phyloP scores from a whole-genome alignment of 2,329 filamentous ascomycete genomes.

The Pseudopyrenochaeta lycopersici region DNA sequence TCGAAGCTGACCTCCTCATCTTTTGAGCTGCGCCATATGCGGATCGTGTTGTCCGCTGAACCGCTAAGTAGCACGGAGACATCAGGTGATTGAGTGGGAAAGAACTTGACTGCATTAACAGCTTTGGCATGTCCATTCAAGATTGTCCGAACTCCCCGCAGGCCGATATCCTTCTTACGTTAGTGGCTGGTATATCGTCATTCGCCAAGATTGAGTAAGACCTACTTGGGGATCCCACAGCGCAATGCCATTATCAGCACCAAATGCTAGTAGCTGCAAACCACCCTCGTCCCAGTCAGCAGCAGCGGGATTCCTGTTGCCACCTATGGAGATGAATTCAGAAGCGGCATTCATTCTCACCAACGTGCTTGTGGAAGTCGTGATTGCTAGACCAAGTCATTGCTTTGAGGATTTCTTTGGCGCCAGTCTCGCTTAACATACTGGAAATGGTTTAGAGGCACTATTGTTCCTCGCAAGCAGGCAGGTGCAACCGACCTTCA shows the following conservation, averaged over 20 bases:
- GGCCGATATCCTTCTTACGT: constrained; percentile 50
- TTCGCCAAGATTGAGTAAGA: constrained; percentile 14
- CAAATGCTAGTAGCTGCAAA: constrained; percentile 81
- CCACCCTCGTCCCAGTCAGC: constrained; percentile 81
- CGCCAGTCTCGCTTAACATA: constrained; percentile 42
- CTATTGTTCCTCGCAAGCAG: constrained; percentile 1
- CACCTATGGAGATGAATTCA: constrained; percentile 77
- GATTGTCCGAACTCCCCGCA: constrained; percentile 70
- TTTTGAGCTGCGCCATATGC: constrained; percentile 63
- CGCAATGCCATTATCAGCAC: constrained; percentile 87
- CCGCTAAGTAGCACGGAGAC: constrained; percentile 76
- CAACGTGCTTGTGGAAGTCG: constrained; percentile 21
- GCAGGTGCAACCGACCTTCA: constrained; percentile 10
- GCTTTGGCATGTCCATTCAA: constrained; percentile 79
- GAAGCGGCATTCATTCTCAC: constrained; percentile 40
- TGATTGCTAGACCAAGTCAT: constrained; percentile 26
- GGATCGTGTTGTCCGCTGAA: constrained; percentile 79
- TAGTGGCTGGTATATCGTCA: constrained; percentile 11
- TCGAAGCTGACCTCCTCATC: constrained; percentile 46
- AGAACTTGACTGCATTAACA: constrained; percentile 86
- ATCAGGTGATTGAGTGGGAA: constrained; percentile 62
- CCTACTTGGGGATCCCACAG: constrained; percentile 84
- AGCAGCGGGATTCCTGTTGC: constrained; percentile 87
- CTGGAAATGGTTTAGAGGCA: constrained; percentile 19
- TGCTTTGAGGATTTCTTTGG: constrained; percentile 37